Percentiles rank a stretch among this genome's conserved stretches.
These are phyloP conservation scores for Ophiocordyceps camponoti-rufipedis DNA, from an alignment of 2,329 filamentous ascomycete genomes.

Conservation along the genomic window DNA sequence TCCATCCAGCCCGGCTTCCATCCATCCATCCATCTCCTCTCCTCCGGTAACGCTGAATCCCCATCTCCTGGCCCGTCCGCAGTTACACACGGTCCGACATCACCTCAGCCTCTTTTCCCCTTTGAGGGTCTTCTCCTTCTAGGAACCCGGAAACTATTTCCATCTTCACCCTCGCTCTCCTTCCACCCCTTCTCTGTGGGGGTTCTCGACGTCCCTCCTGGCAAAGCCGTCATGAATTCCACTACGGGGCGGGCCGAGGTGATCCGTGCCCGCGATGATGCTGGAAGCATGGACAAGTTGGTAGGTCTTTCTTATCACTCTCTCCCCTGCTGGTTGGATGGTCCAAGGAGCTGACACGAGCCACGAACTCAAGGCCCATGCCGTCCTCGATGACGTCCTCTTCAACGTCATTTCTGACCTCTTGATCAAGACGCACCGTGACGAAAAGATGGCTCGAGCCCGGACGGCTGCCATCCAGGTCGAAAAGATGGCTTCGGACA, in stretches of 20 bases:
- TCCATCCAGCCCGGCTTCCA: too few species aligned
- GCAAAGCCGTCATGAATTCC: conserved; percentile 16
- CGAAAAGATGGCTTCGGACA: conserved; percentile 40
- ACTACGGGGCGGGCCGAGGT: conserved; percentile 37
- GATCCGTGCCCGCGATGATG: conserved; percentile 33
- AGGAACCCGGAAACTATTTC: not conserved
- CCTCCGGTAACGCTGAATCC: too few species aligned
- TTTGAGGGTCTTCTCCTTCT: not conserved
- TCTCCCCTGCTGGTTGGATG: not conserved
- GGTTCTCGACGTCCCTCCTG: conserved; percentile 1
- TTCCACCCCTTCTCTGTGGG: not conserved
- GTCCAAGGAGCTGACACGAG: not conserved
- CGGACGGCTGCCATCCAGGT: conserved; percentile 44
- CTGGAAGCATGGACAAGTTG: conserved; percentile 36
- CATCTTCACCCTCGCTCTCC: too few species aligned
- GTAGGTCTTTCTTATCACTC: conserved; percentile 23
- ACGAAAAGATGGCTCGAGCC: conserved; percentile 59
- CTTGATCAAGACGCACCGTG: conserved; percentile 54
- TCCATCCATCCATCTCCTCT: too few species aligned
- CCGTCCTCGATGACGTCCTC: conserved; percentile 55
- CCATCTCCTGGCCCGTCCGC: too few species aligned
- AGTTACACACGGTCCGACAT: conserved; percentile 2
- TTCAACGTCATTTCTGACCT: conserved; percentile 64
- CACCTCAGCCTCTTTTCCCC: conserved; percentile 1
- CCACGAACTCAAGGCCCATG: conserved; percentile 28